A percentile compares a stretch with the other conserved stretches of the same genome.
Conservation (phyloP, 78 protist genomes). For the Cavenderia fasciculata region DNA sequence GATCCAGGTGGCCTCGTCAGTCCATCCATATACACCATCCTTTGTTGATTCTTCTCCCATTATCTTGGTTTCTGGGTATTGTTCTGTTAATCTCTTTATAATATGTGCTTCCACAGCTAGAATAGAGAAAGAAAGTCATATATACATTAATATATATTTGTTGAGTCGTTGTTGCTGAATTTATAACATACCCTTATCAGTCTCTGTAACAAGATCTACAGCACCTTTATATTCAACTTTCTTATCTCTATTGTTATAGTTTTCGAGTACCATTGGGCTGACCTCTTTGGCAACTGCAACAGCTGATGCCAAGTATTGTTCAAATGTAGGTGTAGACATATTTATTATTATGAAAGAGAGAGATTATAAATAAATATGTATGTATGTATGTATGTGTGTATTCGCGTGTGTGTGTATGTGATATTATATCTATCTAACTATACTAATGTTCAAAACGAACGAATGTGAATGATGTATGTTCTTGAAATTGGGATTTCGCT, state of each 20-base stretch:
- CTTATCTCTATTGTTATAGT: constrained; percentile 40
- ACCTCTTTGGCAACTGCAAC: constrained; percentile 54
- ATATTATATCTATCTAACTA: no score
- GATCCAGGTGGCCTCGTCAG: constrained; percentile 89
- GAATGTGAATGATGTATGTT: no score
- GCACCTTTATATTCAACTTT: constrained; percentile 75
- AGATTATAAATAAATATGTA: no score
- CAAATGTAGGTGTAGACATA: no score
- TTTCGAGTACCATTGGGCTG: constrained; percentile 36
- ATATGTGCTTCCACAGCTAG: constrained; percentile 54
- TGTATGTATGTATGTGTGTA: no score
- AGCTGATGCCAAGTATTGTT: constrained; percentile 49
- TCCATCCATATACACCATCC: constrained; percentile 59
- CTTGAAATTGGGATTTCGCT: no score
- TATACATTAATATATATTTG: not conserved
- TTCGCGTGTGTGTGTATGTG: no score
- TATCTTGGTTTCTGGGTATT: constrained; percentile 63
- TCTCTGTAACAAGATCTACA: constrained; percentile 81
- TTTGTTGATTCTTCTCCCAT: constrained; percentile 76
- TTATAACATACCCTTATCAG: constrained; percentile 58
- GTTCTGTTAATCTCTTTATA: constrained; percentile 43
- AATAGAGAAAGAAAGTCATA: not conserved
- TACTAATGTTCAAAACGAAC: no score
- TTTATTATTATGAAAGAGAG: no score
- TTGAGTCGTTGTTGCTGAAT: not conserved